A percentile compares a stretch with the other conserved stretches of the same genome.
phyloP scores from a whole-genome alignment of 169 alveolate genomes.

The Cryptosporidium andersoni region DNA sequence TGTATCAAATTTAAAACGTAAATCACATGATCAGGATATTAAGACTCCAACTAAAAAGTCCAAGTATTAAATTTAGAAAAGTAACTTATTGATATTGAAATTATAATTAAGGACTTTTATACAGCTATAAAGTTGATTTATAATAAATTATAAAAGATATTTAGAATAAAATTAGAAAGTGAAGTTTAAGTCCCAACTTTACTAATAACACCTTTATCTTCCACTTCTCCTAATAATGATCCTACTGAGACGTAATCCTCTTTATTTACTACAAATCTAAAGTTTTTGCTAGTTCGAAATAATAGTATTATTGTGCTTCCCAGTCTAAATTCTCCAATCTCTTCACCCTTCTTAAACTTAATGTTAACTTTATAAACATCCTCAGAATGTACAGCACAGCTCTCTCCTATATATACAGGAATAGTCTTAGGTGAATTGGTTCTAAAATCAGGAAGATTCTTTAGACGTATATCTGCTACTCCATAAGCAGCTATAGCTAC shows the following conservation, averaged over 20 bases:
- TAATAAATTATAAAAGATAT: too few species aligned
- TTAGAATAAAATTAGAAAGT: too few species aligned
- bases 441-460: constrained; percentile 76
- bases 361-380: constrained; percentile 49
- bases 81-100: not conserved
- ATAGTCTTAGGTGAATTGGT: constrained; percentile 75
- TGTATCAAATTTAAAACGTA: constrained; percentile 33
- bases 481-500: constrained; percentile 90
- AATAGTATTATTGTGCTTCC: constrained; percentile 87
- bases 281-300: constrained; percentile 83
- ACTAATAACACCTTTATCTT: not conserved
- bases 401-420: constrained; percentile 71
- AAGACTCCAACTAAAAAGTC: constrained; percentile 37
- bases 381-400: constrained; percentile 19
- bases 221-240: constrained; percentile 21
- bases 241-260: constrained; percentile 78
- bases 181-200: too few species aligned
- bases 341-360: constrained; percentile 82
- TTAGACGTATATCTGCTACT: constrained; percentile 85
- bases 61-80: not conserved
- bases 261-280: constrained; percentile 77
- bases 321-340: constrained; percentile 85
- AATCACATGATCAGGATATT: constrained; percentile 17
- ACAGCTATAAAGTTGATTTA: too few species aligned
- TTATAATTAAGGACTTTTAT: not conserved